phyloP scores from a whole-genome alignment of 208 protist species.

The Crithidia expoeki region DNA sequence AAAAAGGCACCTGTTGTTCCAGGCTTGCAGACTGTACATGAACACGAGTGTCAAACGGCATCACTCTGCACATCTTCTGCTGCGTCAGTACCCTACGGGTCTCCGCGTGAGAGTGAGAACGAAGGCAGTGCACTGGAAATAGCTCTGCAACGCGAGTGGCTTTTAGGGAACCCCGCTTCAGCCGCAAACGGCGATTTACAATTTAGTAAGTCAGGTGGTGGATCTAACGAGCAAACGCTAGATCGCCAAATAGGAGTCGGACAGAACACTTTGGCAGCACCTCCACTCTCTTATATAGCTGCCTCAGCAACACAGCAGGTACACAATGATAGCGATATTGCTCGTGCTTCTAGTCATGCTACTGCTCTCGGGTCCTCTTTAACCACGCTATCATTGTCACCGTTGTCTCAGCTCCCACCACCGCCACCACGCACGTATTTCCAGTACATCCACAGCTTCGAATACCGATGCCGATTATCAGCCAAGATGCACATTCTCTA shows the following conservation, averaged over 20 bases:
- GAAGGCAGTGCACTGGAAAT: not conserved
- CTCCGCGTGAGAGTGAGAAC: constrained; percentile 6
- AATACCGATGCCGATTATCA: constrained; percentile 45
- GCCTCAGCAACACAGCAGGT: too few relatives aligned
- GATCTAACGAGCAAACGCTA: too few relatives aligned
- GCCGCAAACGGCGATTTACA: too few relatives aligned
- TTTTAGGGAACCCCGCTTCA: too few relatives aligned
- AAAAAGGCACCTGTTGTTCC: not conserved
- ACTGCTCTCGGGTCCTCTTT: too few relatives aligned
- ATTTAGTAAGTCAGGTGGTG: too few relatives aligned
- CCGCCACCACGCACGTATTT: constrained; percentile 39
- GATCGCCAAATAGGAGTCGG: too few relatives aligned
- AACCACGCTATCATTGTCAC: not conserved
- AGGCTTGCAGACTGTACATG: too few relatives aligned
- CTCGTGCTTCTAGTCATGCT: too few relatives aligned
- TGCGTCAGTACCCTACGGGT: constrained; percentile 13
- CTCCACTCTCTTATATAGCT: too few relatives aligned
- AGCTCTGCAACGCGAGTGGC: not conserved
- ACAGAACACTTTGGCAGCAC: too few relatives aligned
- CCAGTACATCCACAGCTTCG: constrained; percentile 56
- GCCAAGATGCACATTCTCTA: constrained; percentile 32
- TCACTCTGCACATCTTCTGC: constrained; percentile 9
- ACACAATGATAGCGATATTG: too few relatives aligned
- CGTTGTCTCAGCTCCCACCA: not conserved
- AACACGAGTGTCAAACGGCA: not conserved